Evolutionary conservation across 2,329 filamentous ascomycete genomes (phyloP), one percentile per base, ranked within the genome.

Genomic region (Hypoxylon sp.): DNA sequence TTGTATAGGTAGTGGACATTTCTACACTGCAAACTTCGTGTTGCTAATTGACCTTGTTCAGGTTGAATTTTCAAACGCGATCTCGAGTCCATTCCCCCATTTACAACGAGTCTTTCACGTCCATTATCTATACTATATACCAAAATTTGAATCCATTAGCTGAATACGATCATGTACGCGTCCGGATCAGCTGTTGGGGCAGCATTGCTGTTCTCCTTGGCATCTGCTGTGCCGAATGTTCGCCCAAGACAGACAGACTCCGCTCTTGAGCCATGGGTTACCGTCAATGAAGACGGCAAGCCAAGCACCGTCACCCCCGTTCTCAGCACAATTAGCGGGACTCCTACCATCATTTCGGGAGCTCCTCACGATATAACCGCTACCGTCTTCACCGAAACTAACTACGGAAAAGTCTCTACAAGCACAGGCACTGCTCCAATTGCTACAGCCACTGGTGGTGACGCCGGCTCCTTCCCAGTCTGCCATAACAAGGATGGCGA

Each of bases 291-390:
- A 55, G 80, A 84, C 47, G 84, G 83, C 71, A 78, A 77, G 35
- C 81, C 85, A 22, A 80, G 76, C 50, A 88, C 86, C 9, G 78
- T 84, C 65, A 88, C 86, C 10, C 86, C 86, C 11, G 78, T 82
- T 11, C 71, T 80, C 31, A 85, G 81, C 48, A 85, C 84, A 24
- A 74, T 85, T 67, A 76, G 78, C 68, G 86, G 85, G 54, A 82
- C 80, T n/a, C 79, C 84, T 3, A 82, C 81, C 5, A 67, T 81
- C 37, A 55, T 83, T 51, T 79, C 78, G 2, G 78, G 73, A 13
- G 77, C 78, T 17, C 80, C 84, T 31, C 81, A 84, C 74, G 83
- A 84, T 58, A 50, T 82, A 24, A 81, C 79, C 5, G 81, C 75
- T 31, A 79, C 79, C 19, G 78, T 81, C 57, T 77, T 78, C 60